Base-by-base conservation (phyloP, 148 eudicot genomes). In the Camellia japonica region DNA sequence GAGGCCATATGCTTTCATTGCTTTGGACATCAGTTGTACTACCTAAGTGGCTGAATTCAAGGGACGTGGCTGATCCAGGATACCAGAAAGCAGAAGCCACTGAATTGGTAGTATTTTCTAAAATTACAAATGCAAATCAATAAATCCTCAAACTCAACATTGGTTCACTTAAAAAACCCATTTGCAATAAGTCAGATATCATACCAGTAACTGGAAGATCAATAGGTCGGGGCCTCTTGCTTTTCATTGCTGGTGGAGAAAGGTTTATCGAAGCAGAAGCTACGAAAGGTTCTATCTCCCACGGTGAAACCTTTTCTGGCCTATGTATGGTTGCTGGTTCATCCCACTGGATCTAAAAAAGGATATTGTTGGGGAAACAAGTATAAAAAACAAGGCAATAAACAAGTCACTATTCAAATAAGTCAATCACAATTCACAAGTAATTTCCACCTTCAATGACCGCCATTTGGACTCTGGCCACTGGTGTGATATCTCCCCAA, bases 381-480 rank as follows among this genome's bases (percentile, higher is more conserved):
- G 71, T 6, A 85, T 61, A 6, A 66, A 76, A 82, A 69, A 71
- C 3, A 81, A 43, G 58, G 58, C 46, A 64, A 54, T 47, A 58
- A 61, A 75, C 47, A 59, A 41, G 66, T 54, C 65, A 63, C 9
- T 64, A 73, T 44, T 46, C 38, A 14, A 30, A 75, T 0, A 49
- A 3, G 2, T 4, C 6, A 42, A 67, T 71, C 68, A 58, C 77
- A 77, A 30, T 56, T 71, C 68, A 58, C 77, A 77, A 79, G 11
- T 71, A 75, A 52, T 70, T 68, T 82, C 49, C 88, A 95, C 99
- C 97, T 93, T 95, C 77, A 95, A 81, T 42, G 92, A 89, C 49
- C 95, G 90, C 99, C 99, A 95, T 80, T 87, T 76, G 42, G 97
- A 93, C 74, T 88, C 84, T 66, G 84, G 68, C 99, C 99, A 95